Evolutionary conservation across 208 protist species (phyloP), one percentile per base, ranked within the genome.

Genomic region (Trypanosoma caninum): DNA sequence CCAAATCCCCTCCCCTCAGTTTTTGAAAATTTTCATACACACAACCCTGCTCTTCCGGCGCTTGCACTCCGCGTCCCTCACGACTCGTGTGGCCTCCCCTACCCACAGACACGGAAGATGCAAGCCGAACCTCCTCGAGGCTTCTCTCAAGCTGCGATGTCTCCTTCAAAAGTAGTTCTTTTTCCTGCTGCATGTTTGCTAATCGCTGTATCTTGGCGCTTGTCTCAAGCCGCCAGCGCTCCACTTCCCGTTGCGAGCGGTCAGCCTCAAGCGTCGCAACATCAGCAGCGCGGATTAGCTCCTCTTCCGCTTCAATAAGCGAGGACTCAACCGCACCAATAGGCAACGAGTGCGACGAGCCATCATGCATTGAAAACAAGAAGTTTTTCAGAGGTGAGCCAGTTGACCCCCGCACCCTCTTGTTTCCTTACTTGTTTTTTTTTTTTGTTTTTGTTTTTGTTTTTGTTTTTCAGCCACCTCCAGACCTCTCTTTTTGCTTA

Each of bases 251-350:
- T 37, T 68, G 37, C 18, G 54, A 61, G 25, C 44, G 25, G 42
- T 68, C 62, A 27, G 62, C 62, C 52, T 68, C 51, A 1, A 59
- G 41, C 18, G 62, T 68, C 11, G 62, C 62, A 31, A 68, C 35
- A n/a, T 13, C 8, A 44, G 62, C 62, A n/a, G 62, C 56, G 34
- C 45, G 54, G 41, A 68, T 59, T 37, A 68, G 62, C 25, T 68
- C 62, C 46, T 68, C 62, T 20, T 68, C 55, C 10, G 62, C 62
- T 2, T 68, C 41, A 30, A 68, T 48, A 37, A 65, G 20, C 20
- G 48, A 35, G 25, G 45, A 44, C 48, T 44, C 48, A 6, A 23
- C 18, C 16, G 10, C 28, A n/a, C 23, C 48, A 35, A 57, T 48
- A 1, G n/a, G 20, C n/a, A 35, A 14, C 4, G 23, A 18, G 8